Base-by-base conservation (phyloP, 2,329 filamentous ascomycete species). In the Trichoderma afroharzianum region DNA sequence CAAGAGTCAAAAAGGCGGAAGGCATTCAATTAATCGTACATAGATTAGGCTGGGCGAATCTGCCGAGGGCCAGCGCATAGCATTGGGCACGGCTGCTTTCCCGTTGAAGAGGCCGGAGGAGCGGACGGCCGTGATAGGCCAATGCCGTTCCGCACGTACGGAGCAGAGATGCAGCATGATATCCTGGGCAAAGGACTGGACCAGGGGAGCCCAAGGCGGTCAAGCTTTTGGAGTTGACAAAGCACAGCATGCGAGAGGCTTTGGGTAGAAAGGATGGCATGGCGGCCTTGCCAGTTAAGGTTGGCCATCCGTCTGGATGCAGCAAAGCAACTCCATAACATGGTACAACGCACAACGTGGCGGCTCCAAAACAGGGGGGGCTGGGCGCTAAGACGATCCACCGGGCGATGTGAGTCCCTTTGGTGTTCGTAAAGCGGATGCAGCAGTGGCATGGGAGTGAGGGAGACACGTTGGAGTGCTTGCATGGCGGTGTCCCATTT, bases 1-100 rank as follows among this genome's bases (percentile, higher is more conserved):
- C 28, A 68, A 47, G 63, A 59, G 33, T 6, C 50, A 47, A 59
- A 67, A 68, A 68, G 67, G 39, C 67, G 67, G 67, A 69, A 69
- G 47, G 67, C 67, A 69, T 33, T 69, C 67, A 69, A 69, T 69
- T 69, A 69, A 69, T 69, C 67, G 67, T 69, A 69, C 67, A 69
- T 68, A 43, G 26, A 50, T 69, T 62, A 61, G 67, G 67, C 67
- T 69, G 67, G 67, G 57, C 67, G n/a, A 69, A 61, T 69, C 67
- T 62, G 43, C 67, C 57, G 67, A 62, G 67, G 64, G 67, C 67
- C 67, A 69, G 39, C 67, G 67, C 67, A 69, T 69, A 21, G 57
- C 67, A 62, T 69, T 69, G 67, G 67, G 67, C 67, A 69, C 36
- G 58, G 61, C 55, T 69, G 67, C 67, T 53, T 69, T 59, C 28